phyloP scores from a whole-genome alignment of 352 stramenopile species.

The Halophytophthora polymorphica region DNA sequence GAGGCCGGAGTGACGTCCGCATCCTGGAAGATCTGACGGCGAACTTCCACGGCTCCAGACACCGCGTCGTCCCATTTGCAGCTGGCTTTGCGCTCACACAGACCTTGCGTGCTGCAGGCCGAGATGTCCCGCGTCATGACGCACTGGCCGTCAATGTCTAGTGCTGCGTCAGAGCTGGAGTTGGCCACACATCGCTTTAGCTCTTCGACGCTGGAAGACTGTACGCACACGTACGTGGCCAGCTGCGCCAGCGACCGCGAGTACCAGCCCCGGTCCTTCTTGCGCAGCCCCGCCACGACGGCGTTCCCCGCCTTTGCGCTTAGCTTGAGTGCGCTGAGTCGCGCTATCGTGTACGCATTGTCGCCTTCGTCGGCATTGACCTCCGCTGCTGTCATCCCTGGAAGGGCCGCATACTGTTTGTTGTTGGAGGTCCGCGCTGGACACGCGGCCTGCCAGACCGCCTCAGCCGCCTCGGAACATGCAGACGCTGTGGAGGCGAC shows the following conservation, averaged over 20 bases:
- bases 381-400: constrained; percentile 41
- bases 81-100: constrained; percentile 73
- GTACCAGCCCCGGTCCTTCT: constrained; percentile 70
- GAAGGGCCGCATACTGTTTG: constrained; percentile 53
- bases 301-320: constrained; percentile 53
- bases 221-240: constrained; percentile 68
- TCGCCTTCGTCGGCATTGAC: constrained; percentile 66
- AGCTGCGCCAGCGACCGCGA: constrained; percentile 59
- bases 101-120: constrained; percentile 52
- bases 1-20: constrained; percentile 49
- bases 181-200: constrained; percentile 57
- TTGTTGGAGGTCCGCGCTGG: constrained; percentile 45
- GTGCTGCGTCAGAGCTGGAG: constrained; percentile 44
- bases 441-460: constrained; percentile 61
- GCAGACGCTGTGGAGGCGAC: constrained; percentile 21
- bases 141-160: constrained; percentile 50
- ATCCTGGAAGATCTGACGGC: constrained; percentile 54
- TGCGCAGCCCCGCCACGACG: constrained; percentile 67
- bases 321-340: constrained; percentile 64
- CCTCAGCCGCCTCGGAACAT: constrained; percentile 51
- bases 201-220: constrained; percentile 40
- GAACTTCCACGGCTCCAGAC: constrained; percentile 23
- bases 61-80: constrained; percentile 80
- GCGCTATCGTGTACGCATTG: constrained; percentile 67
- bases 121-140: constrained; percentile 43